phyloP scores from a whole-genome alignment of 345 rosid species.

The Camelina sativa region DNA sequence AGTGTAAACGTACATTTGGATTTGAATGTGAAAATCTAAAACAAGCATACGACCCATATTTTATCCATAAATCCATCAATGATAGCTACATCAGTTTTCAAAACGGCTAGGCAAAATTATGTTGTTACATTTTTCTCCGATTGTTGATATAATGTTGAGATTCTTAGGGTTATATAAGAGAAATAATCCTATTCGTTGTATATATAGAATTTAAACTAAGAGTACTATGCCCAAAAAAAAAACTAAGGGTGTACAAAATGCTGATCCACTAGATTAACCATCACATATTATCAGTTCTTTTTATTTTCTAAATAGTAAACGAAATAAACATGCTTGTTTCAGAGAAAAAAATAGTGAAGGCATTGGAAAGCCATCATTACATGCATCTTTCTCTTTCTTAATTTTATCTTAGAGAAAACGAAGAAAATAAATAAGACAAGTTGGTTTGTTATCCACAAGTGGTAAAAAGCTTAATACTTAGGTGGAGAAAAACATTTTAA shows the following conservation, averaged over 20 bases:
- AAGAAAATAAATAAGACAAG: neutral
- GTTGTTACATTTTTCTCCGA: neutral
- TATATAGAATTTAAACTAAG: too few relatives aligned
- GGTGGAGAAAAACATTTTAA: neutral
- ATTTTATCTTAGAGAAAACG: conserved; percentile 9
- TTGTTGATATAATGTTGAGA: neutral
- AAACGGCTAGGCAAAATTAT: neutral
- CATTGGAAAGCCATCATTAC: neutral
- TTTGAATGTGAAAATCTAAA: neutral
- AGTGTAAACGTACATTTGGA: too few relatives aligned
- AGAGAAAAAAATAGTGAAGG: neutral
- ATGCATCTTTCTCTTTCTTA: conserved; percentile 19
- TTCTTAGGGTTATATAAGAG: neutral
- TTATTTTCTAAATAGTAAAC: conserved; percentile 4
- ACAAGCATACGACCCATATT: neutral
- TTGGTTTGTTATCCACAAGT: conserved; percentile 9
- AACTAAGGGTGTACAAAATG: neutral
- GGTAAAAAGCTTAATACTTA: neutral
- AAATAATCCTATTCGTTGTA: too few relatives aligned
- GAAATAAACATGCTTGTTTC: conserved; percentile 16
- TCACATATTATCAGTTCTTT: neutral
- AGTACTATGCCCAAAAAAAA: too few relatives aligned
- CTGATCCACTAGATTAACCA: conserved; percentile 11
- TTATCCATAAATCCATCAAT: neutral
- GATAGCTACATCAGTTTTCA: neutral